Conservation (phyloP, 345 rosid genomes). For the Anastatica hierochuntica region DNA sequence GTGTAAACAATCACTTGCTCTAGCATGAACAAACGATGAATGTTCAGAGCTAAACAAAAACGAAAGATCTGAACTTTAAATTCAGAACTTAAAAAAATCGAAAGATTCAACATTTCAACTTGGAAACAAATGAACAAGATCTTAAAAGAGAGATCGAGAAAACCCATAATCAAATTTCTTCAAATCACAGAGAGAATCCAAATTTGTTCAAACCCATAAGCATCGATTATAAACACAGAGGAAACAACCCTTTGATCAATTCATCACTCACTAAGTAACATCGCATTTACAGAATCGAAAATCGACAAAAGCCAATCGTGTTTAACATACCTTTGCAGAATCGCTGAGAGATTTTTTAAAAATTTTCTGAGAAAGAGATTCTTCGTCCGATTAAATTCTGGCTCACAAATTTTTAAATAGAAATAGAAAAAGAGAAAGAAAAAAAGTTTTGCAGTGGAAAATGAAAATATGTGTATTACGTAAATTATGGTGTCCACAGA, state of each 20-base stretch:
- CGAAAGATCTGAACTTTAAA: no score
- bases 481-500: constrained; percentile 46
- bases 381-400: constrained; percentile 5
- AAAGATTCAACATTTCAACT: background rate
- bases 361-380: constrained; percentile 13
- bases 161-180: background rate
- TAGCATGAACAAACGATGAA: background rate
- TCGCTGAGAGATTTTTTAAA: no score
- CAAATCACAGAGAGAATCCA: background rate
- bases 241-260: background rate
- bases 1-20: background rate
- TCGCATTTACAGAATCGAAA: background rate
- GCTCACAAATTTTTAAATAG: constrained; percentile 18
- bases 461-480: constrained; percentile 20
- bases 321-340: no score
- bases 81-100: no score
- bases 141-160: no score
- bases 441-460: background rate
- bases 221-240: no score
- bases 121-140: no score
- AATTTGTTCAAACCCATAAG: no score
- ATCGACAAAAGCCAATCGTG: no score
- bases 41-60: background rate
- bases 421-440: background rate
- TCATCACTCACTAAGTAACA: background rate